Conservation (phyloP, 495 filamentous ascomycete genomes). For the Terfezia boudieri region DNA sequence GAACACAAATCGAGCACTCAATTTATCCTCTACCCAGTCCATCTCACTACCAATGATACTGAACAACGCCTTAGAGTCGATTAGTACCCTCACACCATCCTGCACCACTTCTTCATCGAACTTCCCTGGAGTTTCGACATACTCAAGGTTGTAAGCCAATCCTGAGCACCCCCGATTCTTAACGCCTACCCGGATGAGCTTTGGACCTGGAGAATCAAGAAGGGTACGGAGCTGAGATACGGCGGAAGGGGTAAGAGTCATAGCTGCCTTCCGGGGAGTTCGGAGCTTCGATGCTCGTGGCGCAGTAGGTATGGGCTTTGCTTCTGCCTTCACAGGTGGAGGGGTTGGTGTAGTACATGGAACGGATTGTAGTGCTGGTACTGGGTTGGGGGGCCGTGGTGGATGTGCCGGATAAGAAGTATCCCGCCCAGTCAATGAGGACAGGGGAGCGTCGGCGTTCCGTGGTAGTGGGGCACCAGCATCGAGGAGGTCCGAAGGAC, state of each 20-base stretch:
- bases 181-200: slow-evolving; percentile 82
- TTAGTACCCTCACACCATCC: slow-evolving; percentile 84
- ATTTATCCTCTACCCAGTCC: slow-evolving; percentile 94
- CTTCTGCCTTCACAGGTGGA: not conserved
- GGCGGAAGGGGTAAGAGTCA: slow-evolving; percentile 60
- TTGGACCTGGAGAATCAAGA: slow-evolving; percentile 61
- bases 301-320: not conserved
- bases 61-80: slow-evolving; percentile 90
- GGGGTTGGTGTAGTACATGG: not conserved
- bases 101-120: slow-evolving; percentile 92
- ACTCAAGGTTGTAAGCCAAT: slow-evolving; percentile 85
- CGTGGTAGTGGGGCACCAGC: not conserved
- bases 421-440: not conserved
- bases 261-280: slow-evolving; percentile 60
- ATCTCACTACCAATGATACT: slow-evolving; percentile 98
- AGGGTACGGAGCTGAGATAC: slow-evolving; percentile 51
- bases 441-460: not conserved
- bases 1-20: slow-evolving; percentile 79
- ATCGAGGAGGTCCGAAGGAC: not conserved
- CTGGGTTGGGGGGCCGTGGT: not conserved
- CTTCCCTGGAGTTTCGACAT: slow-evolving; percentile 64
- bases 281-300: slow-evolving; percentile 34
- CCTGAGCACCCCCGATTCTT: slow-evolving; percentile 92
- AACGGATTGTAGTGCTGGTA: not conserved
- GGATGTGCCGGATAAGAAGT: not conserved